Evolutionary conservation across 1,139 yeast species (phyloP), one percentile per base, ranked within the genome.

Genomic region (Zygosaccharomyces sapae): DNA sequence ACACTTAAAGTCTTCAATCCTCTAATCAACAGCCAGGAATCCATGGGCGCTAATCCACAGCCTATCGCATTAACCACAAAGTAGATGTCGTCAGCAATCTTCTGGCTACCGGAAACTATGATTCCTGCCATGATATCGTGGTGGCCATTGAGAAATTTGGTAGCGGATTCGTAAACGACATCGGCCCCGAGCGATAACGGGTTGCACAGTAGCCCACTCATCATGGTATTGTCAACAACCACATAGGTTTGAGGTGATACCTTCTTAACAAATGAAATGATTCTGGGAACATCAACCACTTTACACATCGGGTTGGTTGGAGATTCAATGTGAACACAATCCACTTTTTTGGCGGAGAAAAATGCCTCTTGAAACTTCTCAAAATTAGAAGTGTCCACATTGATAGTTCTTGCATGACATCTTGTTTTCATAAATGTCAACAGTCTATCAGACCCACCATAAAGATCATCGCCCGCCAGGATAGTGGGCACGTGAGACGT

Each of bases 101-200:
- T 72, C 25, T 77, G 68, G 42, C 75, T 74, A 54, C 85, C 76
- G 19, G 86, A 81, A 25, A 95, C 95, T 51, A 89, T 73, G 18
- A 86, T 81, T 47, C 97, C 97, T 13, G 96, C 96, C 97, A 89
- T 89, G 59, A 89, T 80, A 66, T 89, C 97, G 67, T 89, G 97
- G 66, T 89, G 97, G 9, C 97, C 97, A 61, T 88, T 86, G 55
- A 89, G 73, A 63, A 86, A 89, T 68, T 89, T 89, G 48, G 97
- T 89, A 12, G 95, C 97, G 12, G 92, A 83, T 66, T 89, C 97
- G 67, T 89, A 89, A 49, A 87, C 95, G 52, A 89, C 85, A 65
- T 89, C 97, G 29, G 83, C 94, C 12, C 94, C 95, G 56, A 85
- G 75, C 56, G 84, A 87, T 57, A 89, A 74, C 1, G 97, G 97